Evolutionary conservation across 441 rosid genomes (phyloP).

Genomic region (Pelargonium myrrhifolium): DNA sequence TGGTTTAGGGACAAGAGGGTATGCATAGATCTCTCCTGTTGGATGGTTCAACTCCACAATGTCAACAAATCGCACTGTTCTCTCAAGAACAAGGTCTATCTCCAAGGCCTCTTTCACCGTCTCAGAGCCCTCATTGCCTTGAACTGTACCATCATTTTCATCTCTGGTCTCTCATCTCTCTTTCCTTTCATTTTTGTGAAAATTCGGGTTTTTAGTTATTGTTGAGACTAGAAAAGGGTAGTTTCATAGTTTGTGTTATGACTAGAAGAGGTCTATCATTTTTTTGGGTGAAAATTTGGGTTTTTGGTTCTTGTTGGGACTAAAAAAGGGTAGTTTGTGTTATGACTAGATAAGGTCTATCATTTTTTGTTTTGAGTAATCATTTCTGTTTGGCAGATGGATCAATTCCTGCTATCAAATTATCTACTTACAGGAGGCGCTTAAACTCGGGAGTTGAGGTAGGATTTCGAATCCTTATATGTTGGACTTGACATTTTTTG

Average conservation of each 20-base stretch:
- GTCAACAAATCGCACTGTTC: conserved; percentile 55
- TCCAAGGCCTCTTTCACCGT: conserved; percentile 72
- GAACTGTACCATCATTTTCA: conserved; percentile 70
- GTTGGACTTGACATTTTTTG: neutral
- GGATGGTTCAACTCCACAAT: conserved; percentile 76
- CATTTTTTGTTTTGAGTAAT: conserved; percentile 1
- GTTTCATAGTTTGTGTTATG: neutral
- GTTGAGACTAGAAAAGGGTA: neutral
- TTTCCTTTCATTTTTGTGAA: neutral
- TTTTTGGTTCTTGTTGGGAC: neutral
- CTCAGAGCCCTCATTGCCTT: conserved; percentile 82
- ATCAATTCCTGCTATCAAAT: conserved; percentile 80
- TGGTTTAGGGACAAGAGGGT: conserved; percentile 58
- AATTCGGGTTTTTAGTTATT: neutral
- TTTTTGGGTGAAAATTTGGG: neutral
- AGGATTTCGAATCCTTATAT: conserved; percentile 14
- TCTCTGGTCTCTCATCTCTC: conserved; percentile 38
- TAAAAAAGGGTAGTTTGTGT: neutral
- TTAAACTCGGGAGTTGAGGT: conserved; percentile 58
- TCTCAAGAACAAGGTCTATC: conserved; percentile 47
- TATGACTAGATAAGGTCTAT: no score
- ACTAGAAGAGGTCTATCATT: no score
- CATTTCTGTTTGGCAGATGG: conserved; percentile 48
- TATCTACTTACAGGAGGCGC: conserved; percentile 64
- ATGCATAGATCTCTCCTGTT: conserved; percentile 85